Conservation (phyloP, 2,329 filamentous ascomycete genomes). For the Fusarium camptoceras region DNA sequence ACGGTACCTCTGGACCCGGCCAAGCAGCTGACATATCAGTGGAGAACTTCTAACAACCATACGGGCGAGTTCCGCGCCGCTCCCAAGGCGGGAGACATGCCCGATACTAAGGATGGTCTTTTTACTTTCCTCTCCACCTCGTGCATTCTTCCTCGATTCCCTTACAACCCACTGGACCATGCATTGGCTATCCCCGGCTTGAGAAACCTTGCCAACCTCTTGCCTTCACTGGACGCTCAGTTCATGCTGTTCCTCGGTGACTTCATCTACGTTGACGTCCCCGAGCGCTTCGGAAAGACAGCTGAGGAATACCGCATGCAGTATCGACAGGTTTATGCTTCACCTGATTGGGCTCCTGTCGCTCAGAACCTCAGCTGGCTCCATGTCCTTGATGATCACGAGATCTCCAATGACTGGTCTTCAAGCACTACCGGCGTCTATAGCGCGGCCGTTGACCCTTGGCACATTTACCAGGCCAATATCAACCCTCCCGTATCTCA, state of each 20-base stretch:
- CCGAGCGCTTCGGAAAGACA: slow-evolving; percentile 78
- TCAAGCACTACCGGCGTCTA: slow-evolving; percentile 85
- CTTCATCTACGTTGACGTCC: slow-evolving; percentile 93
- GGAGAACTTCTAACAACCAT: slow-evolving; percentile 87
- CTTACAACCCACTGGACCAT: slow-evolving; percentile 87
- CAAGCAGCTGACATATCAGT: slow-evolving; percentile 82
- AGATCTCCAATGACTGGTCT: slow-evolving; percentile 95
- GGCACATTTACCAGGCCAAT: slow-evolving; percentile 84
- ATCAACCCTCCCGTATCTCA: slow-evolving; percentile 82
- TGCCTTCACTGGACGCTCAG: slow-evolving; percentile 78
- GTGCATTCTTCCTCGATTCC: slow-evolving; percentile 91
- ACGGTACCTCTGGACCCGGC: slow-evolving; percentile 72
- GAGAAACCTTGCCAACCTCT: slow-evolving; percentile 76
- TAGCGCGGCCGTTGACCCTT: slow-evolving; percentile 82
- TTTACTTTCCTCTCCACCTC: slow-evolving; percentile 94
- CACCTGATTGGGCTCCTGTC: slow-evolving; percentile 86
- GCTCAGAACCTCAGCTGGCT: slow-evolving; percentile 92
- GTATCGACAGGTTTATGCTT: slow-evolving; percentile 95
- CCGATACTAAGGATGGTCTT: slow-evolving; percentile 70
- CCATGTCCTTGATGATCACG: slow-evolving; percentile 95
- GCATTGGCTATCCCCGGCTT: slow-evolving; percentile 85
- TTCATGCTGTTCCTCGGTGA: slow-evolving; percentile 87
- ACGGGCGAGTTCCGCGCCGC: slow-evolving; percentile 84
- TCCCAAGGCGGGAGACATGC: slow-evolving; percentile 74
- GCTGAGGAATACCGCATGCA: slow-evolving; percentile 86